Evolutionary conservation across 2,329 filamentous ascomycete genomes (phyloP).

Genomic region (Clarireedia monteithiana): DNA sequence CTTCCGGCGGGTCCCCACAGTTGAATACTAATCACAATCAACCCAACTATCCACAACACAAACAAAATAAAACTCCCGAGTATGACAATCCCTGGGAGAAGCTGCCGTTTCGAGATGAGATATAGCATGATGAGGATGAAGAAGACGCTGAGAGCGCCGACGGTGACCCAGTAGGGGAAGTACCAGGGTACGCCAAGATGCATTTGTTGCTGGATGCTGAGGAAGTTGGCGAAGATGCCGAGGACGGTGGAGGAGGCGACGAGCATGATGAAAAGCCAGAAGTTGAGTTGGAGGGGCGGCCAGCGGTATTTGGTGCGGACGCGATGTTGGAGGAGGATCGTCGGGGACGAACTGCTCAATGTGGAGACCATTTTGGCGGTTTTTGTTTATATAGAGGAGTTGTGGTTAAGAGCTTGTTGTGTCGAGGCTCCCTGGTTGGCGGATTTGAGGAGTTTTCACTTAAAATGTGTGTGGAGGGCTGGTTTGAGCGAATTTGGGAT

Average conservation of each 20-base stretch:
- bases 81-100: slow-evolving; percentile 58
- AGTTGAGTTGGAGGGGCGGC: slow-evolving; percentile 58
- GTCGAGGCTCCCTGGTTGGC: neutral
- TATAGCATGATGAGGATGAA: slow-evolving; percentile 60
- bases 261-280: slow-evolving; percentile 61
- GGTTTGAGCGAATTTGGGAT: no score
- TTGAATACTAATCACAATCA: slow-evolving; percentile 54
- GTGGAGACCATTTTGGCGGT: slow-evolving; percentile 22
- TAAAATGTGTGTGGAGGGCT: no score
- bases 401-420: neutral
- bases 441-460: no score
- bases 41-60: slow-evolving; percentile 58
- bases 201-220: slow-evolving; percentile 50
- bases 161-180: slow-evolving; percentile 58
- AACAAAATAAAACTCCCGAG: slow-evolving; percentile 59
- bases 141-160: slow-evolving; percentile 49
- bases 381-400: neutral
- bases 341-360: slow-evolving; percentile 17
- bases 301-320: slow-evolving; percentile 47
- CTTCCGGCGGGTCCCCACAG: slow-evolving; percentile 53
- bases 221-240: slow-evolving; percentile 53
- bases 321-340: slow-evolving; percentile 6
- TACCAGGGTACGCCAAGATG: slow-evolving; percentile 55
- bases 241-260: slow-evolving; percentile 50
- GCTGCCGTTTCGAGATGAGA: slow-evolving; percentile 52